These are phyloP conservation scores for Penicillium concentricum DNA, from an alignment of 2,329 filamentous ascomycete genomes.

Conservation along the genomic window DNA sequence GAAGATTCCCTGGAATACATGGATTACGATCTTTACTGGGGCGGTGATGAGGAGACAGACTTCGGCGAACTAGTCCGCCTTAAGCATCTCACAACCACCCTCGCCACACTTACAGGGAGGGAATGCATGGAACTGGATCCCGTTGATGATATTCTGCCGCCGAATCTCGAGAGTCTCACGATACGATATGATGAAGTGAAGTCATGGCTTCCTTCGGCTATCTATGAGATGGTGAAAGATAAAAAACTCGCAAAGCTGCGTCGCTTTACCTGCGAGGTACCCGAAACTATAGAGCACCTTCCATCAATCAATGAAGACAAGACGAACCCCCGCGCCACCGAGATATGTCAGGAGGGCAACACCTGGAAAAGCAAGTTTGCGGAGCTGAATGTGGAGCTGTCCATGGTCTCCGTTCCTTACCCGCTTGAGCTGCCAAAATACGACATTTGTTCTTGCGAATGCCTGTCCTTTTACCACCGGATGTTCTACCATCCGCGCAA, in stretches of 20 bases:
- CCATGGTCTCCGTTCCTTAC: background rate
- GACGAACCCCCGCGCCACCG: background rate
- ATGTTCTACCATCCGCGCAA: background rate
- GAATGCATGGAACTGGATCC: background rate
- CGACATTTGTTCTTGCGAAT: slow-evolving; percentile 7
- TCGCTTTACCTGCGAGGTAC: slow-evolving; percentile 4
- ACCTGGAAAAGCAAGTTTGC: slow-evolving; percentile 4
- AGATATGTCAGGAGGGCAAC: slow-evolving; percentile 5
- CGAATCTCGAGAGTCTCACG: slow-evolving; percentile 7
- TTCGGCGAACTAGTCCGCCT: background rate
- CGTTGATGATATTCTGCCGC: background rate
- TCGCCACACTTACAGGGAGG: background rate
- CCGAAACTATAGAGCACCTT: background rate
- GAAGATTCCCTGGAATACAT: background rate
- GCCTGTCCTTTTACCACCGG: slow-evolving; percentile 7
- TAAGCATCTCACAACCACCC: slow-evolving; percentile 7
- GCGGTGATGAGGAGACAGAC: background rate
- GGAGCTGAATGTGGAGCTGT: background rate
- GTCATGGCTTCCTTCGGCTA: background rate
- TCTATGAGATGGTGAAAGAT: background rate
- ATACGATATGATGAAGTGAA: slow-evolving; percentile 3
- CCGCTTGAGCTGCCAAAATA: slow-evolving; percentile 3
- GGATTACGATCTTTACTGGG: slow-evolving; percentile 10
- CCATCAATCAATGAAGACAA: slow-evolving; percentile 1
- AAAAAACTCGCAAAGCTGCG: slow-evolving; percentile 1